Evolutionary conservation across 495 filamentous ascomycete genomes (phyloP).

Genomic region (Lepraria neglecta): DNA sequence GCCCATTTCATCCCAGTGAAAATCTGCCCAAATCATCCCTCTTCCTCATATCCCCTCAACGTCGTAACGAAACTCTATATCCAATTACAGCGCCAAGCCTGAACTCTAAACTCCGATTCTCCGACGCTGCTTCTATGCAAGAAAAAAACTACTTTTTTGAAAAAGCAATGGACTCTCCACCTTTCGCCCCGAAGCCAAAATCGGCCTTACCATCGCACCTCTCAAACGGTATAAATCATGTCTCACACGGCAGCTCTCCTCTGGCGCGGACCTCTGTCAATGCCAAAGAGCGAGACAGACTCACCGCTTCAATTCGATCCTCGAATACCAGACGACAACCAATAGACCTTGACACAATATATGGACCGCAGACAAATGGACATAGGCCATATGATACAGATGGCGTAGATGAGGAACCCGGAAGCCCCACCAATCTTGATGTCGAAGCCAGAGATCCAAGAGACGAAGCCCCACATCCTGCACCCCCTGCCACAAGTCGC

Average conservation of each 20-base stretch:
- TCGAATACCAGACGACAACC: constrained; percentile 43
- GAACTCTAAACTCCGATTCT: background rate
- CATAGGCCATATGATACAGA: no score
- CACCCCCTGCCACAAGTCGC: constrained; percentile 46
- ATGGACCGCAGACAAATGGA: constrained; percentile 2
- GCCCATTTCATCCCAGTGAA: background rate
- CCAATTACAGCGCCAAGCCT: no score
- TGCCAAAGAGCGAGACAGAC: constrained; percentile 44
- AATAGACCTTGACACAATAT: constrained; percentile 36
- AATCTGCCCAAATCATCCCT: no score
- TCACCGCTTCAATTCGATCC: constrained; percentile 48
- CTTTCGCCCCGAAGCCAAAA: constrained; percentile 37
- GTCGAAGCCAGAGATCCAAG: constrained; percentile 67
- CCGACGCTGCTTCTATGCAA: background rate
- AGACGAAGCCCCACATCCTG: constrained; percentile 54
- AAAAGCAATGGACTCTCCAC: constrained; percentile 29
- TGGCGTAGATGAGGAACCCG: background rate
- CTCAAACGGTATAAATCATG: constrained; percentile 35
- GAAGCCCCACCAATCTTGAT: constrained; percentile 39
- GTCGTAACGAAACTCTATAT: background rate
- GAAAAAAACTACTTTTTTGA: background rate
- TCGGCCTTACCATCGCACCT: constrained; percentile 46
- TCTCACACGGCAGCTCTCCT: constrained; percentile 34
- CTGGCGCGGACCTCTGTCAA: constrained; percentile 31
- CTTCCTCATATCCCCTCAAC: no score